Percentiles rank a stretch among this genome's conserved stretches.
Conservation (phyloP, 768 basidiomycete species). For the Podaxis carcinomalis region DNA sequence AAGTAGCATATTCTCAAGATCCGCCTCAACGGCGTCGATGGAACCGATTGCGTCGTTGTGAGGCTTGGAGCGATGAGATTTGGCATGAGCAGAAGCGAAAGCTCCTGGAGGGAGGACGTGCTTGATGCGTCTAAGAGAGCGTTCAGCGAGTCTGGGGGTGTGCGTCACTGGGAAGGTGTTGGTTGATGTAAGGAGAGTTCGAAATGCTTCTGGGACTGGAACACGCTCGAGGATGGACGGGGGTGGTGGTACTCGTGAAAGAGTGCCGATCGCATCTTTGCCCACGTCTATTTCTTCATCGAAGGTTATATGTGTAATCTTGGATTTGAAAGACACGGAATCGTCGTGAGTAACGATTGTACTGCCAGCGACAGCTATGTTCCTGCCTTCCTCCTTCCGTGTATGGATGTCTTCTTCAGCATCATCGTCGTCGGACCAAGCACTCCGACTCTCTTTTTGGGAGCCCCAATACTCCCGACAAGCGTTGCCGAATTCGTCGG, state of each 20-base stretch:
- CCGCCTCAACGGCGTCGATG: neutral
- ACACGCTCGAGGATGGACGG: neutral
- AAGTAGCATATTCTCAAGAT: neutral
- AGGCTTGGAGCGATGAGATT: neutral
- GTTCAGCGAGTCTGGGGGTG: neutral
- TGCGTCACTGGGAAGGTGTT: slow-evolving; percentile 4
- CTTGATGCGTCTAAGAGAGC: slow-evolving; percentile 1
- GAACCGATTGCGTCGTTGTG: neutral
- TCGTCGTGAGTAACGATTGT: neutral
- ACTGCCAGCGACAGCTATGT: neutral
- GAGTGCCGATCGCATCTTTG: neutral
- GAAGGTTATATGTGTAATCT: neutral
- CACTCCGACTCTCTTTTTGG: neutral
- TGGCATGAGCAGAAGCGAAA: neutral
- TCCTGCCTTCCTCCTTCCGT: neutral
- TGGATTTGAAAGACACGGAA: neutral
- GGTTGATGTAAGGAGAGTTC: neutral
- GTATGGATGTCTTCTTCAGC: neutral
- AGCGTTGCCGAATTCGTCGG: slow-evolving; percentile 8
- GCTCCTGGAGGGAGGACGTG: neutral
- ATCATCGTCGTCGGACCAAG: slow-evolving; percentile 1
- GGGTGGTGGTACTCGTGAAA: neutral
- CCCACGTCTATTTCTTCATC: neutral
- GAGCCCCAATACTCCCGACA: slow-evolving; percentile 12
- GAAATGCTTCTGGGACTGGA: neutral